A percentile compares a stretch with the other conserved stretches of the same genome.
Conservation (phyloP, 306 rosid genomes). For the Acacia acuminata region DNA sequence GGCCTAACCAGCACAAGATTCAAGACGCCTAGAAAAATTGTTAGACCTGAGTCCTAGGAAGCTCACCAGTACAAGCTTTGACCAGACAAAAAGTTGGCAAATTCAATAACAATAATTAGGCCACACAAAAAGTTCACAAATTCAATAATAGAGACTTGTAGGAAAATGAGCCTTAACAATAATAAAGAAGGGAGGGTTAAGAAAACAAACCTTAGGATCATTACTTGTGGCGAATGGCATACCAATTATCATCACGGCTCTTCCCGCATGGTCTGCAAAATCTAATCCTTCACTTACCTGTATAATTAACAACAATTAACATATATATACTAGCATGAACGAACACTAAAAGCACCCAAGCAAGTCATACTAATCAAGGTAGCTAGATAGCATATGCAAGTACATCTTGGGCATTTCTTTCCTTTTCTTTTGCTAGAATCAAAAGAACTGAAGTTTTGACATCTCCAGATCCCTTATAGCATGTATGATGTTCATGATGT, state of each 20-base stretch:
- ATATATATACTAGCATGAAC: not conserved
- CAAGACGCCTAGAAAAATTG: no score
- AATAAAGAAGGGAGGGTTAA: not conserved
- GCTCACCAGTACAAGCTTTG: no score
- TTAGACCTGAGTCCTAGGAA: no score
- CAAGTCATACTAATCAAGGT: no score
- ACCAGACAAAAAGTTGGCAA: not conserved
- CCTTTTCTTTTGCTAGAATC: not conserved
- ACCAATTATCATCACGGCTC: constrained; percentile 93
- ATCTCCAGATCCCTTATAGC: not conserved
- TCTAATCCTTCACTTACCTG: constrained; percentile 98
- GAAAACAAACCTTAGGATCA: constrained; percentile 79
- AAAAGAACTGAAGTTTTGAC: not conserved
- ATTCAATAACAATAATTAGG: no score
- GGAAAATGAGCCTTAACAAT: constrained; percentile 24
- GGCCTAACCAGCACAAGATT: no score
- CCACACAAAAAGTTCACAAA: not conserved
- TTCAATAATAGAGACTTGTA: constrained; percentile 22
- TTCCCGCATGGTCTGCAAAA: constrained; percentile 96
- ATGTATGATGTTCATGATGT: not conserved
- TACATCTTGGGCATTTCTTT: not conserved
- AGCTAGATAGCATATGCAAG: not conserved
- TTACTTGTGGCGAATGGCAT: constrained; percentile 81
- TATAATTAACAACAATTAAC: constrained; percentile 31
- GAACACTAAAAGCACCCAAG: no score